A percentile compares a stretch with the other conserved stretches of the same genome.
phyloP scores from a whole-genome alignment of 306 rosid species.

The Acacia crassicarpa region DNA sequence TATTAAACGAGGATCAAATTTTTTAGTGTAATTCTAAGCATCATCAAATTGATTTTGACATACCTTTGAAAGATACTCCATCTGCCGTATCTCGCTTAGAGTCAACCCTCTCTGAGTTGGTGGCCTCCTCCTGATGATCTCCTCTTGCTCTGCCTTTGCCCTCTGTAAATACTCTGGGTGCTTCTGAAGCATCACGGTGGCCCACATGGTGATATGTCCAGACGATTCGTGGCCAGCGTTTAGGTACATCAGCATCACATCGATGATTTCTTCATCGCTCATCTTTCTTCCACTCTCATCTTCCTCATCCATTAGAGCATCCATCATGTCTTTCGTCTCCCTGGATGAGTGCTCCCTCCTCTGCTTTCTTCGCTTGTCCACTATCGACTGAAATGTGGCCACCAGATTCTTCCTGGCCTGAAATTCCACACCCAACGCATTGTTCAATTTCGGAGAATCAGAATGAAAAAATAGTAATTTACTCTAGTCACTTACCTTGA shows the following conservation, averaged over 20 bases:
- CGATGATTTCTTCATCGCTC: conserved; percentile 68
- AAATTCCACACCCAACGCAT: neutral
- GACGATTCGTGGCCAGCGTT: conserved; percentile 98
- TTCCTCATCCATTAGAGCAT: conserved; percentile 68
- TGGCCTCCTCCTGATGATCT: conserved; percentile 61
- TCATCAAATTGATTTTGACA: neutral
- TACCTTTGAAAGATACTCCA: conserved; percentile 81
- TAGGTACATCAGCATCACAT: conserved; percentile 81
- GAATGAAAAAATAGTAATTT: neutral
- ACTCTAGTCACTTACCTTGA: conserved; percentile 49
- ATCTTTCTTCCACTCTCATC: conserved; percentile 77
- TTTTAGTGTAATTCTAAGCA: neutral
- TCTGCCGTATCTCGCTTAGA: conserved; percentile 69
- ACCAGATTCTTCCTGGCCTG: conserved; percentile 80
- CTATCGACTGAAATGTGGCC: conserved; percentile 61
- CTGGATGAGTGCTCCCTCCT: conserved; percentile 14
- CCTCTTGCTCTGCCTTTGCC: conserved; percentile 93
- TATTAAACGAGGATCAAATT: neutral
- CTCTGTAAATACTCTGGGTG: conserved; percentile 60
- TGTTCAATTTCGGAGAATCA: neutral
- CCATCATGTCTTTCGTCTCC: conserved; percentile 81
- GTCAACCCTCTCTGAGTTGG: conserved; percentile 60
- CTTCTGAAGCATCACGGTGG: conserved; percentile 49
- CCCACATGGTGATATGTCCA: conserved; percentile 92
- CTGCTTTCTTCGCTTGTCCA: conserved; percentile 52